phyloP scores from a whole-genome alignment of 306 rosid species.

The Vigna radiata region DNA sequence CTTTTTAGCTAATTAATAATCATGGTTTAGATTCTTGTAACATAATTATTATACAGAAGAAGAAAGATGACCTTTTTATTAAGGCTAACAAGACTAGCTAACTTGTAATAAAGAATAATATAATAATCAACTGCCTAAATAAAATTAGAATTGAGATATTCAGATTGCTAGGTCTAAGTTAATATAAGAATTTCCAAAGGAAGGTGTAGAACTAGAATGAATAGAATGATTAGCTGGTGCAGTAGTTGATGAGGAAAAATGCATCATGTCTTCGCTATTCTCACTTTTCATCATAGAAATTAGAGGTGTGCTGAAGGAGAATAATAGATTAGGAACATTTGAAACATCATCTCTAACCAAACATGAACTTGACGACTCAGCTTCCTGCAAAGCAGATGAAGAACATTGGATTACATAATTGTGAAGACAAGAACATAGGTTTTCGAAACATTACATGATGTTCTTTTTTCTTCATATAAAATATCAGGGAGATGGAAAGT shows the following conservation, averaged over 20 bases:
- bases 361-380: slow-evolving; percentile 22
- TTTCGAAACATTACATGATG: background rate
- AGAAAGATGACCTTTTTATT: background rate
- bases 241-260: slow-evolving; percentile 12
- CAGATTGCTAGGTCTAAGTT: slow-evolving; percentile 73
- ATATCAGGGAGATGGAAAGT: background rate
- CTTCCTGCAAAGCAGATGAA: slow-evolving; percentile 31
- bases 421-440: background rate
- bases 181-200: slow-evolving; percentile 37
- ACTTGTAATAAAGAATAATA: slow-evolving; percentile 30
- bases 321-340: slow-evolving; percentile 44
- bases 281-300: slow-evolving; percentile 37
- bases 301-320: slow-evolving; percentile 40
- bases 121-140: background rate
- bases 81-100: background rate
- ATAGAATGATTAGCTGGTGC: slow-evolving; percentile 26
- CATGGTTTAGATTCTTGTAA: too few relatives aligned
- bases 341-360: slow-evolving; percentile 20
- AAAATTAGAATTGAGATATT: slow-evolving; percentile 7
- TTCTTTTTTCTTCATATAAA: background rate
- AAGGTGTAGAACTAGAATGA: slow-evolving; percentile 35
- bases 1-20: too few relatives aligned
- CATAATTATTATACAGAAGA: background rate
- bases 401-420: background rate
- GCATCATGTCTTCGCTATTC: slow-evolving; percentile 36